A percentile compares a stretch with the other conserved stretches of the same genome.
These are phyloP conservation scores for Wickerhamiella bombiphila DNA, from an alignment of 805 yeast genomes.

Conservation along the genomic window DNA sequence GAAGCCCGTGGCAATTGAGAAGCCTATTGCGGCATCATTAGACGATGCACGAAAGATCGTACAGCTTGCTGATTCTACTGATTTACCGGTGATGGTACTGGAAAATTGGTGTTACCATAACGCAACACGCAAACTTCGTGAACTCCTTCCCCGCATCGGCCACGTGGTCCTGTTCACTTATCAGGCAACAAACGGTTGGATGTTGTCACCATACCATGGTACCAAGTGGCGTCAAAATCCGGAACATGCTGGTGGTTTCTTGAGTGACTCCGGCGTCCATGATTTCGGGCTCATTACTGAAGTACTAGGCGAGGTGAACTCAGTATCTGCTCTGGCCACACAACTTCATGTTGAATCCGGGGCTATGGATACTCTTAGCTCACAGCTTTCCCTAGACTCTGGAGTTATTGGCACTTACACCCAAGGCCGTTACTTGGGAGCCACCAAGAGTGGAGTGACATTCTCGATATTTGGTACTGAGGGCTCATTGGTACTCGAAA, in stretches of 20 bases:
- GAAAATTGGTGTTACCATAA: conserved; percentile 77
- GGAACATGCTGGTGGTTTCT: conserved; percentile 81
- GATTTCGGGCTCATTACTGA: conserved; percentile 78
- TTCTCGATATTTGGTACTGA: conserved; percentile 64
- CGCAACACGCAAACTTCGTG: conserved; percentile 40
- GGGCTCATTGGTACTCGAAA: conserved; percentile 60
- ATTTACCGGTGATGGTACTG: conserved; percentile 57
- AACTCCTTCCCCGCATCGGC: conserved; percentile 58
- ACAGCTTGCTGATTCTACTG: conserved; percentile 41
- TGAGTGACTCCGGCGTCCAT: conserved; percentile 95
- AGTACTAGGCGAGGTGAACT: conserved; percentile 57
- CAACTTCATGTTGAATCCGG: conserved; percentile 72
- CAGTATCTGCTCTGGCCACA: conserved; percentile 60
- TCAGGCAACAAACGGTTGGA: conserved; percentile 37
- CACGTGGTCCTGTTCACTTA: conserved; percentile 28
- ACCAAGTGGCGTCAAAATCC: conserved; percentile 86
- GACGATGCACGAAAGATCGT: conserved; percentile 73
- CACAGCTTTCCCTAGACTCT: conserved; percentile 45
- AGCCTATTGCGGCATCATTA: conserved; percentile 81
- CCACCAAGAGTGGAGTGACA: conserved; percentile 50
- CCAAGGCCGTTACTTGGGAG: conserved; percentile 78
- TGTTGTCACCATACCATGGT: conserved; percentile 32
- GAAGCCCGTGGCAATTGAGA: conserved; percentile 73
- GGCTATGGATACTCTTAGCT: conserved; percentile 62
- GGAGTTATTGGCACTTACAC: conserved; percentile 72